phyloP scores from a whole-genome alignment of 805 yeast genomes.

The Wickerhamomyces bovis region DNA sequence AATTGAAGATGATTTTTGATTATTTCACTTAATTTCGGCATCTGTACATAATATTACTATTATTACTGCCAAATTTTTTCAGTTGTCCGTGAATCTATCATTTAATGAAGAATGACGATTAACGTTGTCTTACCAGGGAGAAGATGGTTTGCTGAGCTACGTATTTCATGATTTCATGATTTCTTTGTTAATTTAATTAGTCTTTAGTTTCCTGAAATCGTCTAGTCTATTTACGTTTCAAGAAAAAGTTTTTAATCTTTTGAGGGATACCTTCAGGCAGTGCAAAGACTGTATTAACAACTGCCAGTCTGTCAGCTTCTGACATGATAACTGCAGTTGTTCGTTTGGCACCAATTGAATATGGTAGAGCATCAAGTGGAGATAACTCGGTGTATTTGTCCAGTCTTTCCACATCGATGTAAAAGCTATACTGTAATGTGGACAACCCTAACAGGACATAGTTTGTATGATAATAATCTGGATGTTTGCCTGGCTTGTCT shows the following conservation, averaged over 20 bases:
- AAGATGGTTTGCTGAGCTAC: too few relatives aligned
- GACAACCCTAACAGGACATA: slow-evolving; percentile 73
- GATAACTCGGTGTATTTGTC: background rate
- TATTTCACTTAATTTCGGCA: background rate
- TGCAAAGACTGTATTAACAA: slow-evolving; percentile 55
- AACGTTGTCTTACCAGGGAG: too few relatives aligned
- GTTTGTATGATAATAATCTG: slow-evolving; percentile 90
- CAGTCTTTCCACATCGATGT: slow-evolving; percentile 1
- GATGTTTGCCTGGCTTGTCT: slow-evolving; percentile 78
- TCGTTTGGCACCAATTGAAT: slow-evolving; percentile 7
- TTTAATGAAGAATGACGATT: too few relatives aligned
- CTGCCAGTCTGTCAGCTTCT: slow-evolving; percentile 17
- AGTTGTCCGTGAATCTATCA: background rate
- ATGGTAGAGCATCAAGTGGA: slow-evolving; percentile 6
- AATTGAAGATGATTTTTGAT: background rate
- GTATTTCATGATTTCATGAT: too few relatives aligned
- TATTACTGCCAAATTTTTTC: background rate
- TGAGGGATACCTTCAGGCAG: slow-evolving; percentile 41
- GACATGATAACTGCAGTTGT: slow-evolving; percentile 13
- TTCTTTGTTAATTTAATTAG: background rate
- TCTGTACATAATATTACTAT: too few relatives aligned
- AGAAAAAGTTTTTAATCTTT: slow-evolving; percentile 16
- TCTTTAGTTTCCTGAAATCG: too few relatives aligned
- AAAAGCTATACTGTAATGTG: slow-evolving; percentile 16
- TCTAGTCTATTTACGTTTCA: background rate